Evolutionary conservation across 768 basidiomycete species (phyloP).

Genomic region (Naganishia vaughanmartiniae): DNA sequence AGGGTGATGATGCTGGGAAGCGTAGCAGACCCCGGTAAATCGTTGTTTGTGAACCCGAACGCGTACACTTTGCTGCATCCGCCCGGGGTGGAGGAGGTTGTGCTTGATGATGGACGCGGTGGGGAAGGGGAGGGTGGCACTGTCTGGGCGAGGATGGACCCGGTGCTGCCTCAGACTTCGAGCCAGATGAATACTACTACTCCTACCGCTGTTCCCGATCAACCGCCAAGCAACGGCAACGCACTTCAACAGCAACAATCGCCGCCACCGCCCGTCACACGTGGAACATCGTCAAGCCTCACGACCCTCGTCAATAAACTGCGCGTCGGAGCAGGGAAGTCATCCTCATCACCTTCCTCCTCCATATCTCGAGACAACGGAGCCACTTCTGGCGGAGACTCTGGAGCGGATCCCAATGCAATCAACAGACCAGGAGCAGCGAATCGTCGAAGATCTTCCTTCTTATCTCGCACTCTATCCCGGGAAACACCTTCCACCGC

Average conservation of each 20-base stretch:
- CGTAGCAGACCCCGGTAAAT: constrained; percentile 35
- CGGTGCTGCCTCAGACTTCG: not conserved
- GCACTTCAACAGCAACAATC: not conserved
- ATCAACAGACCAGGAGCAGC: not conserved
- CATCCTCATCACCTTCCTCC: no score
- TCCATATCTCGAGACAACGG: no score
- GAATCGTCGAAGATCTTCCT: not conserved
- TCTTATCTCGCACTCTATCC: not conserved
- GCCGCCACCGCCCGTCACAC: not conserved
- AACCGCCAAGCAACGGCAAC: not conserved
- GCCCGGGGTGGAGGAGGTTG: constrained; percentile 33
- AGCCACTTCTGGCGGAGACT: no score
- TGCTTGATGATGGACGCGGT: constrained; percentile 21
- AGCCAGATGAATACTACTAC: not conserved
- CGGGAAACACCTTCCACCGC: not conserved
- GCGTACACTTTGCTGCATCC: constrained; percentile 49
- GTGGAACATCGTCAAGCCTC: not conserved
- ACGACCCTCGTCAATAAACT: not conserved
- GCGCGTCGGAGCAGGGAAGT: not conserved
- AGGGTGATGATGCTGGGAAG: constrained; percentile 45
- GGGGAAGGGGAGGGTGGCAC: not conserved
- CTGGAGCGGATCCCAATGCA: no score
- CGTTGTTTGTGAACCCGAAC: constrained; percentile 48
- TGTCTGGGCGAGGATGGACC: not conserved
- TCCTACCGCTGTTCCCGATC: not conserved